These are phyloP conservation scores for Globisporangium lucens DNA, from an alignment of 352 stramenopile genomes.

Conservation along the genomic window DNA sequence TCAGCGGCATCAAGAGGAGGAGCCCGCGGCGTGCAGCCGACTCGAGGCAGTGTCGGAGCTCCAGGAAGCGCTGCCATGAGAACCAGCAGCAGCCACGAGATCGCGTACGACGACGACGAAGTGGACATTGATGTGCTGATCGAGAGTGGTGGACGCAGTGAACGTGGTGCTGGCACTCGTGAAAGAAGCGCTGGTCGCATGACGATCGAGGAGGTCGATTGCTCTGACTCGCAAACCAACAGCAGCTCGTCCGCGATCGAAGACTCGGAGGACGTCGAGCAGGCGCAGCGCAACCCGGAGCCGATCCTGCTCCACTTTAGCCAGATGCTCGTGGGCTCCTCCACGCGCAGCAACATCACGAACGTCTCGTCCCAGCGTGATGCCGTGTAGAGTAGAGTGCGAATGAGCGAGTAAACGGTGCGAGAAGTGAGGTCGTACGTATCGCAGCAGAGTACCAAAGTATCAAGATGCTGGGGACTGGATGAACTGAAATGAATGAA, in stretches of 20 bases:
- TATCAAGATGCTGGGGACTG: background rate
- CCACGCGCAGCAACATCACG: conserved; percentile 20
- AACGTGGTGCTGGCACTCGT: background rate
- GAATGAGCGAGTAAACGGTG: background rate
- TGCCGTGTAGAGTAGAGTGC: background rate
- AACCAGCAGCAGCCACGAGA: background rate
- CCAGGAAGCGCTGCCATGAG: background rate
- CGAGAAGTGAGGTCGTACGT: background rate
- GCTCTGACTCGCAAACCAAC: conserved; percentile 26
- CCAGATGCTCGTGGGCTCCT: conserved; percentile 22
- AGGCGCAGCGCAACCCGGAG: conserved; percentile 46
- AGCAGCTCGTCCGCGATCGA: conserved; percentile 7
- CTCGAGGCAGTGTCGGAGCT: background rate
- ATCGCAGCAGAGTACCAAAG: background rate
- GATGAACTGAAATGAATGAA: background rate
- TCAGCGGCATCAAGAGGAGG: background rate
- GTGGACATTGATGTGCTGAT: conserved; percentile 16
- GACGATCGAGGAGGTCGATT: conserved; percentile 21
- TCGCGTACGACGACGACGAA: conserved; percentile 9
- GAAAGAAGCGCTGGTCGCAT: background rate
- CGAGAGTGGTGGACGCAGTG: conserved; percentile 4
- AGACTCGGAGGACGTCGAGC: conserved; percentile 34
- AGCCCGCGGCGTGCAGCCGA: background rate
- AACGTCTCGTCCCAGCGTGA: conserved; percentile 13
- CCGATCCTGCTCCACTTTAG: conserved; percentile 56